Evolutionary conservation across 352 stramenopile genomes (phyloP).

Genomic region (Nannochloropsis limnetica): DNA sequence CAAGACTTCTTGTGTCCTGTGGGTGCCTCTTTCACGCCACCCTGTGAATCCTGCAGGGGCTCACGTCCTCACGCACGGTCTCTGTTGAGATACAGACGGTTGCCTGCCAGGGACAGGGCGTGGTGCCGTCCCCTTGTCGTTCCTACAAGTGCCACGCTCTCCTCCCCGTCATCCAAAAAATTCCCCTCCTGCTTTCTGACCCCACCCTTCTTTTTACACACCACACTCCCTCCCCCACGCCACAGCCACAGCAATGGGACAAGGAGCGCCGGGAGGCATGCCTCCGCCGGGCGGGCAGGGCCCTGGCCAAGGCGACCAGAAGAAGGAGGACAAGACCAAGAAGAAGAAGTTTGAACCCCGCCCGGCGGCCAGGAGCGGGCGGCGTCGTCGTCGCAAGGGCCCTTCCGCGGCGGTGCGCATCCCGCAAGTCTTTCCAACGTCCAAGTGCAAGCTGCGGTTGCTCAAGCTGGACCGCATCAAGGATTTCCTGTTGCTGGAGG

Average conservation of each 20-base stretch:
- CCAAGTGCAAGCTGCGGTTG: constrained; percentile 98
- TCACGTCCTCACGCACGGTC: no score
- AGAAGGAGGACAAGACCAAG: constrained; percentile 79
- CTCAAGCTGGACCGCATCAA: constrained; percentile 99
- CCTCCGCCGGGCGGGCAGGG: constrained; percentile 35
- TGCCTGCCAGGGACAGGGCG: no score
- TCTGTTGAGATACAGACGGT: no score
- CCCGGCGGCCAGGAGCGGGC: constrained; percentile 69
- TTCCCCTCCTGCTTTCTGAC: no score
- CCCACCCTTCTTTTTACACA: neutral
- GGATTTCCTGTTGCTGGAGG: constrained; percentile 99
- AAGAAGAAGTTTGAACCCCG: constrained; percentile 85
- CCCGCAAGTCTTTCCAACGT: constrained; percentile 82
- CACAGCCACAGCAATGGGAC: constrained; percentile 44
- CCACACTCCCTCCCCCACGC: neutral
- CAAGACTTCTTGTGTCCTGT: no score
- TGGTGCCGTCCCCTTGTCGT: no score
- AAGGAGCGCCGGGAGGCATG: constrained; percentile 47
- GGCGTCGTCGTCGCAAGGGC: constrained; percentile 81
- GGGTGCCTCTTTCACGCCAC: no score
- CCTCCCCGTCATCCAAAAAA: no score
- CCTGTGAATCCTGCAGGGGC: no score
- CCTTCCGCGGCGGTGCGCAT: constrained; percentile 73
- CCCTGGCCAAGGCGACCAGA: constrained; percentile 58
- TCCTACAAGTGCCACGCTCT: no score